Conservation (phyloP, 495 filamentous ascomycete genomes). For the Sabuloglossum arenarium region DNA sequence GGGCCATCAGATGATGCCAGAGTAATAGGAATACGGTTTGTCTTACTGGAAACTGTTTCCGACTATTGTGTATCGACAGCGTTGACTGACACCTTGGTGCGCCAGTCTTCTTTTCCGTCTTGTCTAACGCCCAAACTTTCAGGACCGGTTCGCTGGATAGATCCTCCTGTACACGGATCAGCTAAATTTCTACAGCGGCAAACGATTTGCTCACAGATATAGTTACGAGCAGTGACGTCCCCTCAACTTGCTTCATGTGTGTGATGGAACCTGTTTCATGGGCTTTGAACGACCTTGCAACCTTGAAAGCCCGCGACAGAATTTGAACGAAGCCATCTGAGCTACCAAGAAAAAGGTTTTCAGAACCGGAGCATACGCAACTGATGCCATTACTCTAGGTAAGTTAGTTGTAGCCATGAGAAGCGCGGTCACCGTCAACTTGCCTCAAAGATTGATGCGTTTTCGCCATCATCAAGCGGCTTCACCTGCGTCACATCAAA, state of each 20-base stretch:
- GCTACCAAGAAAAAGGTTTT: conserved; percentile 76
- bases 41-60: conserved; percentile 74
- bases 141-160: conserved; percentile 66
- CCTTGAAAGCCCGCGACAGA: conserved; percentile 67
- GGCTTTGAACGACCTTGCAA: conserved; percentile 68
- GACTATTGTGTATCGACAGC: conserved; percentile 68
- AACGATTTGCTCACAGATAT: conserved; percentile 18
- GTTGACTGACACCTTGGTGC: conserved; percentile 70
- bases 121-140: conserved; percentile 93
- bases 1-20: neutral
- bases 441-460: conserved; percentile 39
- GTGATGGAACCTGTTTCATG: conserved; percentile 63
- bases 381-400: conserved; percentile 35
- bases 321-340: conserved; percentile 70
- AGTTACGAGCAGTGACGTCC: conserved; percentile 70
- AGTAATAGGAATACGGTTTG: conserved; percentile 4
- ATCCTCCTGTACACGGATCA: conserved; percentile 35
- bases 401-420: conserved; percentile 11
- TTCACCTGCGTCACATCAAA: conserved; percentile 82
- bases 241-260: conserved; percentile 87
- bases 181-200: conserved; percentile 15
- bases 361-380: conserved; percentile 64
- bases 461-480: conserved; percentile 47
- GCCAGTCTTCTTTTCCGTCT: conserved; percentile 82
- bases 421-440: conserved; percentile 26